Evolutionary conservation across 768 basidiomycete species (phyloP), one percentile per base, ranked within the genome.

Genomic region (Neoboletus subvelutipes): DNA sequence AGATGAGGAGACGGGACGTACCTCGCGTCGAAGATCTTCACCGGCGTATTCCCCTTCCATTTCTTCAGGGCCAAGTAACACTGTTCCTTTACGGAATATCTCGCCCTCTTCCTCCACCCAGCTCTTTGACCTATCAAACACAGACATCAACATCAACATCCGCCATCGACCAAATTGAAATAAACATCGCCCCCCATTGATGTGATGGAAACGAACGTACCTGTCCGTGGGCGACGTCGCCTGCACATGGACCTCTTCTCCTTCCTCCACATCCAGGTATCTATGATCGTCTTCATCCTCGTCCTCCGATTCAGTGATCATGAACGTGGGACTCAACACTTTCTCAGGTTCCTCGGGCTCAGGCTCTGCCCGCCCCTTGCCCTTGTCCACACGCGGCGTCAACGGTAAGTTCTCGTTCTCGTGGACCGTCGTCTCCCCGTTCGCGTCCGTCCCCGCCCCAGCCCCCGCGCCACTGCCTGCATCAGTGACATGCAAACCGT

Each of bases 21-120:
- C 87, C 80, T 92, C 88, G 64, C 84, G 85, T 60, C 90, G 83
- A 54, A 98, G 75, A 41, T 94, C 92, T 67, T 98, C 95, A 0
- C 94, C 92, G 17, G 84, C 90, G 65, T 87, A 92, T 64, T 93
- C 93, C 0, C 85, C 87, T 64, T 94, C 93, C 84, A 94, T 90
- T 71, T 95, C 92, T 63, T 89, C 91, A 9, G 84, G 85, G 1
- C 87, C 86, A 10, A 92, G 77, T 20, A 98, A 76, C 4, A 87
- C 87, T 11, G 81, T 84, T 0, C 94, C 94, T 67, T 96, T 95
- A 41, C 95, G 79, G 77, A 98, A 98, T 40, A 98, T 89, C 73
- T 98, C 96, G 0, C 94, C 94, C 70, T 99, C 97, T 69, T 98
- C 97, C 54, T 86, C 90, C 0, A 95, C 88, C 87, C 90, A 92